Evolutionary conservation across 805 yeast genomes (phyloP).

Genomic region (Naumovozyma dairenensis): DNA sequence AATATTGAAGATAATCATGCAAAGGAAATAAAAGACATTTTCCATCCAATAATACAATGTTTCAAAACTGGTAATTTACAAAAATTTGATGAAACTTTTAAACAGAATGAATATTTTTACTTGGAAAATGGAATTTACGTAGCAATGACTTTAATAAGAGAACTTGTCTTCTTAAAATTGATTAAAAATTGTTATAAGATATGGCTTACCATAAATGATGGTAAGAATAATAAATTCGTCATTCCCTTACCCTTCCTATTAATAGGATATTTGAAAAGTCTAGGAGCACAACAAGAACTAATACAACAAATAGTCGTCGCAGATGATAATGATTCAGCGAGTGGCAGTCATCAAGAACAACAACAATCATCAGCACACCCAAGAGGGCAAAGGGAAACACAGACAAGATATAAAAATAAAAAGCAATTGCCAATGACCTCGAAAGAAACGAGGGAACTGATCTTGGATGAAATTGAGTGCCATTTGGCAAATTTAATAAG

Average conservation of each 20-base stretch:
- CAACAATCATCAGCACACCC: neutral
- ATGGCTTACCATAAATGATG: neutral
- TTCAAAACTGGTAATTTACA: constrained; percentile 46
- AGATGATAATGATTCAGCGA: neutral
- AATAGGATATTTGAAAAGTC: too few relatives aligned
- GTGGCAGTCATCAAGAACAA: too few relatives aligned
- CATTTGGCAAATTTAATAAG: constrained; percentile 55
- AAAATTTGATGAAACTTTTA: constrained; percentile 38
- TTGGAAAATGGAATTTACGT: constrained; percentile 53
- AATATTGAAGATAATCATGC: constrained; percentile 29
- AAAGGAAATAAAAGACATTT: constrained; percentile 31
- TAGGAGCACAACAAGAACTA: too few relatives aligned
- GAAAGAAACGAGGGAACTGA: constrained; percentile 6
- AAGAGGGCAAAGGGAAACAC: neutral
- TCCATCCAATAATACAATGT: constrained; percentile 40
- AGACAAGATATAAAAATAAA: constrained; percentile 1
- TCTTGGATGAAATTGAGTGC: constrained; percentile 55
- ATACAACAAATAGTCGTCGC: constrained; percentile 1
- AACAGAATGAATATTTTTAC: constrained; percentile 38
- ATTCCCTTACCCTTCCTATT: too few relatives aligned
- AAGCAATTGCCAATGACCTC: constrained; percentile 5
- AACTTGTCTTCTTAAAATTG: constrained; percentile 41
- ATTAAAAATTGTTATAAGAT: constrained; percentile 29
- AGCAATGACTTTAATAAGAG: constrained; percentile 43
- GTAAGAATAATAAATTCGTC: too few relatives aligned